Evolutionary conservation across 1,284 basidiomycete genomes (phyloP).

Genomic region (Gastroboletus turbinatus): DNA sequence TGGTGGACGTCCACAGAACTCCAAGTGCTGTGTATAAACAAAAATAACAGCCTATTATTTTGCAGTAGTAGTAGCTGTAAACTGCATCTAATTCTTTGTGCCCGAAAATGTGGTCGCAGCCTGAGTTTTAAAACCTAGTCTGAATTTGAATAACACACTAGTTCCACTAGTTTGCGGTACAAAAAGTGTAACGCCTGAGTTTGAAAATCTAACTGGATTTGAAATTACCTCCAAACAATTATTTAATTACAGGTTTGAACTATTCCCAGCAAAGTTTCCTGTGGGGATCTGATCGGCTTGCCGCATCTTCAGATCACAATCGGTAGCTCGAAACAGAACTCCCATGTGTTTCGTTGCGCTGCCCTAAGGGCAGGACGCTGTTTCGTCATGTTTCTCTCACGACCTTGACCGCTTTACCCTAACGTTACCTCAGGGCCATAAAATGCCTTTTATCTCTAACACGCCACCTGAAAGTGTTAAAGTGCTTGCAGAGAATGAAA

Average conservation of each 20-base stretch:
- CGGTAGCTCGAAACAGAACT: background rate
- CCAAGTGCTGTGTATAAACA: too few species aligned
- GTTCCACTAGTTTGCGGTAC: too few species aligned
- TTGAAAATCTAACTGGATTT: background rate
- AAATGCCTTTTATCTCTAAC: background rate
- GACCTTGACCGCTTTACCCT: background rate
- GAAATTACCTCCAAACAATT: background rate
- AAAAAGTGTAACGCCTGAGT: background rate
- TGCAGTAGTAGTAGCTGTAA: too few species aligned
- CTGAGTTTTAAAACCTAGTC: too few species aligned
- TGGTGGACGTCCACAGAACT: too few species aligned
- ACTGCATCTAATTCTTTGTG: too few species aligned
- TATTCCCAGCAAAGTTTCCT: conserved; percentile 1
- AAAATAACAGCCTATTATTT: too few species aligned
- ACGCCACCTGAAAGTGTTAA: background rate
- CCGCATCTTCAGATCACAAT: background rate
- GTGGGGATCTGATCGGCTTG: conserved; percentile 1
- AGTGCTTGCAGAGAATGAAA: background rate
- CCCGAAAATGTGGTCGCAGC: too few species aligned
- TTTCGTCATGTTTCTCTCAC: conserved; percentile 12
- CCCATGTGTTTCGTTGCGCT: background rate
- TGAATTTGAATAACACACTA: too few species aligned
- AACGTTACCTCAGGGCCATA: background rate
- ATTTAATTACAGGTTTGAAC: too few species aligned
- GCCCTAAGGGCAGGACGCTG: background rate